Evolutionary conservation across 2,329 filamentous ascomycete species (phyloP), one percentile per base, ranked within the genome.

Genomic region (Penicillium sclerotiorum): DNA sequence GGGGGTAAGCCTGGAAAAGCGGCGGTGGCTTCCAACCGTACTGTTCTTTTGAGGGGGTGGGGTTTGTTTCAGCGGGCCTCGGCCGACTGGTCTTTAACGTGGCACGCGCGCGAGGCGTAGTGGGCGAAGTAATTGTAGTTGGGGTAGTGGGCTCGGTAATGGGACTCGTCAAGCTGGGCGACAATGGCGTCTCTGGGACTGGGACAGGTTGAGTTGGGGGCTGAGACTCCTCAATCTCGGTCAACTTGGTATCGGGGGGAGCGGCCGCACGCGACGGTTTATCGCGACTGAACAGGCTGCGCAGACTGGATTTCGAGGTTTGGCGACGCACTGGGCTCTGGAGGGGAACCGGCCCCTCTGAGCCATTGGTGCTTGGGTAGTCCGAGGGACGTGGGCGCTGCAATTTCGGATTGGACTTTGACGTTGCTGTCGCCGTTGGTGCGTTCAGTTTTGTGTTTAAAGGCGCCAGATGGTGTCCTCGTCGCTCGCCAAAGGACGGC

Each of bases 1-100:
- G 91, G 0, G 89, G 87, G 66, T 91, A 95, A 11, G 89, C 90
- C 67, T 95, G 88, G 68, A 92, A 95, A 11, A 96, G 74, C 2
- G 90, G 89, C 6, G 90, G 89, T 13, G 86, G 81, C 48, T 83
- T 80, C 85, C 85, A 89, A 11, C 60, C 60, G 22, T 58, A 60
- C 60, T 63, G 49, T 61, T 67, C 59, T 46, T 58, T 55, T 8
- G 56, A 55, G 8, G 32, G 21, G 2, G 55, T 35, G 1, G 55
- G 41, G 32, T 66, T 60, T 22, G 62, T 53, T 9, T 66, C 69
- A 5, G 42, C 41, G 2, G 57, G 49, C 42, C 49, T 59, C 8
- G 57, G 44, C n/a, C 62, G 61, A 28, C 54, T 33, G 7, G 61
- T 62, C 13, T 61, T 58, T 11, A 59, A 50, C 27, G 53, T 63